Percentiles rank a stretch among this genome's conserved stretches.
These are phyloP conservation scores for Helotiales sp. DNA, from an alignment of 2,329 filamentous ascomycete genomes.

Conservation along the genomic window DNA sequence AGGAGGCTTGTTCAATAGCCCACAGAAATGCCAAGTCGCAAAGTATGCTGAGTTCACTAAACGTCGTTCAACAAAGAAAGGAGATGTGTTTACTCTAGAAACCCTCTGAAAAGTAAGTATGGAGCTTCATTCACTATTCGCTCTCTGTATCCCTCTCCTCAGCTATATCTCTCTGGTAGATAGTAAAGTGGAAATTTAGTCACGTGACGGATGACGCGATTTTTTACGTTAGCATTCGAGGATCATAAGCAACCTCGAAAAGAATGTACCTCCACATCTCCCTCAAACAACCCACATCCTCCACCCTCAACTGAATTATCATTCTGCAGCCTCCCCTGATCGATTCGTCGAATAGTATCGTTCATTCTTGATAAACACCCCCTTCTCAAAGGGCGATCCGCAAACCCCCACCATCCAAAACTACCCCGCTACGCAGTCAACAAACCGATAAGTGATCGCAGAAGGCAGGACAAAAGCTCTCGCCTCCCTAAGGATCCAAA, in stretches of 20 bases:
- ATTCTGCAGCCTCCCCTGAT: neutral
- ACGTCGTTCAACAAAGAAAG: no score
- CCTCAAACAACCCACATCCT: neutral
- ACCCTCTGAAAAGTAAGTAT: no score
- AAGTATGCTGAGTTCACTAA: no score
- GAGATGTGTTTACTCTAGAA: no score
- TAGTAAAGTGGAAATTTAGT: no score
- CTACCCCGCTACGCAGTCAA: conserved; percentile 17
- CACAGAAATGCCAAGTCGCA: no score
- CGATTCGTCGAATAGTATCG: neutral
- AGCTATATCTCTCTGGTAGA: no score
- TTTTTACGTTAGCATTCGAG: neutral
- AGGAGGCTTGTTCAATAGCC: no score
- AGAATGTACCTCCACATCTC: conserved; percentile 6
- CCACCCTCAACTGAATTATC: neutral
- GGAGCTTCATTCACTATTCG: no score
- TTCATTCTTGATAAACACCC: neutral
- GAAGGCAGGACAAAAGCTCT: neutral
- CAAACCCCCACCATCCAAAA: neutral
- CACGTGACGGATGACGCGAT: conserved; percentile 20
- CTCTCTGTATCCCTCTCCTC: no score
- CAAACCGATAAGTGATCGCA: conserved; percentile 19
- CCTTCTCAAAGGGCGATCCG: no score
- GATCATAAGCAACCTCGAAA: conserved; percentile 14
- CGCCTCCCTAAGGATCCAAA: neutral